These are phyloP conservation scores for Lactifluus volemus DNA, from an alignment of 768 basidiomycete genomes.

Conservation along the genomic window DNA sequence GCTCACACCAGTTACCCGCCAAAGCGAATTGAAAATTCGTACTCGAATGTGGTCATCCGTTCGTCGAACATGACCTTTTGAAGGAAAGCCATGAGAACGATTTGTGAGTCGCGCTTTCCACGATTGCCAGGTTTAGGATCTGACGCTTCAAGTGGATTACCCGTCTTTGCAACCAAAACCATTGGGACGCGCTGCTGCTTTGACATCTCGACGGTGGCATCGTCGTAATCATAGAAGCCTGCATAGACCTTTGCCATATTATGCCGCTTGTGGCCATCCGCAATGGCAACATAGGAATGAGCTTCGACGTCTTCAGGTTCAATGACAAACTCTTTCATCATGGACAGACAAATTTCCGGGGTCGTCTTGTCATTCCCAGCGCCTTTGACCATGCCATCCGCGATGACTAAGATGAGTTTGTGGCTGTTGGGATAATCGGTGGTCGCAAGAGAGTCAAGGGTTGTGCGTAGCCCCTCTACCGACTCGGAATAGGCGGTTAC, in stretches of 20 bases:
- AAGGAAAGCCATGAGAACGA: slow-evolving; percentile 94
- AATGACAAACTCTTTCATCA: slow-evolving; percentile 96
- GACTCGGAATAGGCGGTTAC: slow-evolving; percentile 99
- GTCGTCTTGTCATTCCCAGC: slow-evolving; percentile 84
- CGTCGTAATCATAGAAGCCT: slow-evolving; percentile 94
- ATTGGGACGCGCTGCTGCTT: slow-evolving; percentile 98
- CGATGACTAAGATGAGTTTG: slow-evolving; percentile 91
- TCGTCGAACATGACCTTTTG: slow-evolving; percentile 99
- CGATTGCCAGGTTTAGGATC: slow-evolving; percentile 96
- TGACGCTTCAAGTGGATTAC: slow-evolving; percentile 82
- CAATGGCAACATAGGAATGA: slow-evolving; percentile 96
- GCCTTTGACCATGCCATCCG: slow-evolving; percentile 98
- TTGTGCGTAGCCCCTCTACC: slow-evolving; percentile 91
- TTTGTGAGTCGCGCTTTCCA: slow-evolving; percentile 97
- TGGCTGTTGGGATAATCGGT: slow-evolving; percentile 98
- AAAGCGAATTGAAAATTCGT: slow-evolving; percentile 99
- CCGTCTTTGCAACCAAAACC: slow-evolving; percentile 90
- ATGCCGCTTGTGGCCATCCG: slow-evolving; percentile 98
- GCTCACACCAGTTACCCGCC: slow-evolving; percentile 90
- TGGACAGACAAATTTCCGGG: slow-evolving; percentile 85
- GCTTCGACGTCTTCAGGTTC: slow-evolving; percentile 78
- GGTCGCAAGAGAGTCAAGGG: slow-evolving; percentile 95
- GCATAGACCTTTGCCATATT: slow-evolving; percentile 99
- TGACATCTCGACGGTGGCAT: slow-evolving; percentile 75
- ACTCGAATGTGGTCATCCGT: slow-evolving; percentile 99